Base-by-base conservation (phyloP, 192 early-diverging fungal genomes). In the Backusella westeae region DNA sequence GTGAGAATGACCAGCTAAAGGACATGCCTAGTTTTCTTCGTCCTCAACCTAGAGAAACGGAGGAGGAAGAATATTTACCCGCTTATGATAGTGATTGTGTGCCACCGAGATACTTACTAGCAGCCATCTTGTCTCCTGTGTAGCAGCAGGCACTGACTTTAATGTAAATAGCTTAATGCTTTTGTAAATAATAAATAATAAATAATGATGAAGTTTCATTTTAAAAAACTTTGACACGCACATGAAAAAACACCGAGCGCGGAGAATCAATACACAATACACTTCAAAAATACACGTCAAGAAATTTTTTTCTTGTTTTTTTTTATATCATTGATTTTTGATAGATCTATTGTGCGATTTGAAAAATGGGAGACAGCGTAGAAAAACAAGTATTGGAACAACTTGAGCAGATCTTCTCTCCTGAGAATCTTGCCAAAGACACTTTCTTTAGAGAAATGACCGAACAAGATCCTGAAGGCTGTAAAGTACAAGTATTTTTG, bases 371-470 rank as follows among this genome's bases (percentile, higher is more conserved):
- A 23, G 53, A 59, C 21, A 59, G 53, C 23, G 9, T 26, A 10
- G 53, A 59, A 59, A 59, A 59, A 19, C 46, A 77, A 69, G 73
- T 79, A 1, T 39, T 79, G 1, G 71, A 66, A 14, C 77, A 79
- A 66, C 66, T 81, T 6, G 71, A 74, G 4, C 39, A 23, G 49
- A 81, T 81, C 59, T 77, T 67, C 29, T 65, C 72, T 39, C 36
- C 69, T n/a, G 72, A 75, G 8, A 77, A 78, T 46, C 39, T 81
- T 2, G 72, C 67, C 14, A 81, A 74, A 35, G 80, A 81, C 52
- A 74, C 69, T 6, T 81, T 81, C 52, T 71, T 81, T 41, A 41
- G 74, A 6, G 80, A 81, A 72, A 69, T 81, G 53, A 69, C 71
- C 14, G 66, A 66, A 35, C 76, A 77, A 46, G 36, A 73, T 23